A percentile compares a stretch with the other conserved stretches of the same genome.
phyloP scores from a whole-genome alignment of 2,329 filamentous ascomycete species.

The Phaeomoniella chlamydospora region DNA sequence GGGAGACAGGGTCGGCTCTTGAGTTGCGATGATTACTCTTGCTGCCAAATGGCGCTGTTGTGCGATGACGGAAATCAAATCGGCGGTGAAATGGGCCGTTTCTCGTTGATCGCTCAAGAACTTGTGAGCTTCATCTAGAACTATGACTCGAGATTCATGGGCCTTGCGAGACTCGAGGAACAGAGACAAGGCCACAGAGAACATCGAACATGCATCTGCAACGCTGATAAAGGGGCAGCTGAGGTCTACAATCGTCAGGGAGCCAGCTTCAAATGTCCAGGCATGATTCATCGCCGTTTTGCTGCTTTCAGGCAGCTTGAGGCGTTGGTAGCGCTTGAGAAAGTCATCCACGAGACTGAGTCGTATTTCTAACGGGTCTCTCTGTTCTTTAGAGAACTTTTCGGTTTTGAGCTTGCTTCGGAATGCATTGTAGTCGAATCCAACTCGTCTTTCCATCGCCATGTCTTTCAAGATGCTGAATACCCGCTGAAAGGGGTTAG shows the following conservation, averaged over 20 bases:
- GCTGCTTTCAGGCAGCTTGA: conserved; percentile 3
- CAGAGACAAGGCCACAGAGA: conserved; percentile 54
- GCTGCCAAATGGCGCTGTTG: conserved; percentile 56
- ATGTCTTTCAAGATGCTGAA: conserved; percentile 36
- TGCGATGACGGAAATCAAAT: conserved; percentile 48
- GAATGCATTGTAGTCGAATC: conserved; percentile 33
- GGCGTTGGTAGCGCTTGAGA: conserved; percentile 20
- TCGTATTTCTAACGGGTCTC: conserved; percentile 41
- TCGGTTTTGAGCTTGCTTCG: conserved; percentile 19
- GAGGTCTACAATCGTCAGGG: conserved; percentile 55
- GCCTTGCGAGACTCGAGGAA: conserved; percentile 42
- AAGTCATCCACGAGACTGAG: conserved; percentile 52
- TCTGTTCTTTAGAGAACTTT: conserved; percentile 34
- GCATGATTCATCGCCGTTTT: conserved; percentile 1
- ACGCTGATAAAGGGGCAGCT: conserved; percentile 57
- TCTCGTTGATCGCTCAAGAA: conserved; percentile 45
- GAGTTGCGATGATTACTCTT: conserved; percentile 58
- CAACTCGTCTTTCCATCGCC: conserved; percentile 22
- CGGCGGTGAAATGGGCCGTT: conserved; percentile 43
- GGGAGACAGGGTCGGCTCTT: conserved; percentile 60
- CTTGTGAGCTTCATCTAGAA: conserved; percentile 67
- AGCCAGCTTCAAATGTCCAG: conserved; percentile 26
- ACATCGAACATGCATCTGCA: conserved; percentile 54
- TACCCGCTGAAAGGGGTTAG: conserved; percentile 19
- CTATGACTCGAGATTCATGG: conserved; percentile 44